These are phyloP conservation scores for Maudiozyma barnettii DNA, from an alignment of 805 yeast species.

Conservation along the genomic window DNA sequence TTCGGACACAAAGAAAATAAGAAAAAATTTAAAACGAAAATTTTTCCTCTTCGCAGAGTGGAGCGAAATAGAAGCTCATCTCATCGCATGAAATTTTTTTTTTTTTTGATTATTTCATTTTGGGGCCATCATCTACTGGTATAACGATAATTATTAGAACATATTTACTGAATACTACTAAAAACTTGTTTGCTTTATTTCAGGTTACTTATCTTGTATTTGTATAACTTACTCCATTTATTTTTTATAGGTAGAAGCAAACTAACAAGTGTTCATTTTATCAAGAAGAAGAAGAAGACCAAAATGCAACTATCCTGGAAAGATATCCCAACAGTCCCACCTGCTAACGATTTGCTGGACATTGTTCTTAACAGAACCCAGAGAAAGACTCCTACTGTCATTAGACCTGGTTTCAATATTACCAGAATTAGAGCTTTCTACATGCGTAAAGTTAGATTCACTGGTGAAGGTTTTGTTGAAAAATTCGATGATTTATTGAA, in stretches of 20 bases:
- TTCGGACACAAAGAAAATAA: background rate
- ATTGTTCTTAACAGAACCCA: slow-evolving; percentile 95
- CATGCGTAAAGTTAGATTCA: slow-evolving; percentile 95
- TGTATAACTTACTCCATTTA: too few relatives aligned
- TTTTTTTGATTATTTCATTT: too few relatives aligned
- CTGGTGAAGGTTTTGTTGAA: slow-evolving; percentile 93
- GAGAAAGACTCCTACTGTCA: slow-evolving; percentile 98
- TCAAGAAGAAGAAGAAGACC: background rate
- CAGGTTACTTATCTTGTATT: too few relatives aligned
- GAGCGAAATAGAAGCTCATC: background rate
- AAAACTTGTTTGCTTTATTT: too few relatives aligned
- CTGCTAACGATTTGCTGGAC: slow-evolving; percentile 87
- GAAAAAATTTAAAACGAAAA: background rate
- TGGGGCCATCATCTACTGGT: too few relatives aligned
- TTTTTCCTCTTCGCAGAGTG: background rate
- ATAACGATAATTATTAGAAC: too few relatives aligned
- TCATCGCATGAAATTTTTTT: background rate
- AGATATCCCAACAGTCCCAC: slow-evolving; percentile 93
- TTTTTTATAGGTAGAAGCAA: too few relatives aligned
- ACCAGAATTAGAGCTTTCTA: slow-evolving; percentile 94
- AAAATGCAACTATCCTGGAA: slow-evolving; percentile 95
- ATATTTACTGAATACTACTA: too few relatives aligned
- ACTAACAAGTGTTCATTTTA: background rate
- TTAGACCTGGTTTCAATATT: slow-evolving; percentile 92
- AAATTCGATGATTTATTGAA: slow-evolving; percentile 76